A percentile compares a stretch with the other conserved stretches of the same genome.
Conservation (phyloP, 2,329 filamentous ascomycete species). For the Pseudonectria buxi region DNA sequence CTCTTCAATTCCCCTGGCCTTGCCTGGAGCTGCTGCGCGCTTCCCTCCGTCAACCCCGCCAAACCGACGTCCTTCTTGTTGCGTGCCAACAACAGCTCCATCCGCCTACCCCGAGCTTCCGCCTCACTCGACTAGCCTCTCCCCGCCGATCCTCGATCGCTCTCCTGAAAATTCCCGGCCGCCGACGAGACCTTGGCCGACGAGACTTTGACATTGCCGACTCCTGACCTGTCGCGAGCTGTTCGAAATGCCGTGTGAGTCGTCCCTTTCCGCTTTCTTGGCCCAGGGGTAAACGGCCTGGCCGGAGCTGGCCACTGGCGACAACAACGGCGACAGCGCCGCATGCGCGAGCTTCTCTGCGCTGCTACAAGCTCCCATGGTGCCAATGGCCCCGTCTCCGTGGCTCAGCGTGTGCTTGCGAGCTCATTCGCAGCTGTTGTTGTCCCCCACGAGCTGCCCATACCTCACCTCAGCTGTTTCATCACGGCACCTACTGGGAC, state of each 20-base stretch:
- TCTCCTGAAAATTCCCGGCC: slow-evolving; percentile 6
- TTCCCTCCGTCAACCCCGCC: slow-evolving; percentile 7
- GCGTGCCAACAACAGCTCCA: slow-evolving; percentile 1
- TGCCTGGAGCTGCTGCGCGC: slow-evolving; percentile 10
- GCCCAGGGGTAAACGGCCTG: not conserved
- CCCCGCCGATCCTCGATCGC: slow-evolving; percentile 13
- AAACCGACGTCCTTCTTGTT: not conserved
- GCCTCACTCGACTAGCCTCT: slow-evolving; percentile 12
- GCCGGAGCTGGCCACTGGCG: slow-evolving; percentile 6
- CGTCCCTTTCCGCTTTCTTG: slow-evolving; percentile 5
- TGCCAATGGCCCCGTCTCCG: slow-evolving; percentile 2
- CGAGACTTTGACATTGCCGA: slow-evolving; percentile 13
- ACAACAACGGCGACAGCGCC: slow-evolving; percentile 1
- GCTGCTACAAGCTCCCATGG: slow-evolving; percentile 4
- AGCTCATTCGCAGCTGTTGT: slow-evolving; percentile 17
- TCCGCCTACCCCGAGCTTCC: slow-evolving; percentile 2
- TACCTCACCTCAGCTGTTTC: slow-evolving; percentile 1
- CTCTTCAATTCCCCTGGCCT: not conserved
- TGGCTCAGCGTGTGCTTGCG: slow-evolving; percentile 4
- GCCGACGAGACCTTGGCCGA: slow-evolving; percentile 10
- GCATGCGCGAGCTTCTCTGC: slow-evolving; percentile 6
- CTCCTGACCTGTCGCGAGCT: slow-evolving; percentile 18
- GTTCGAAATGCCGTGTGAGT: slow-evolving; percentile 35
- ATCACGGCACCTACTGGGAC: not conserved
- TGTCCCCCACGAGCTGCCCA: slow-evolving; percentile 5